Base-by-base conservation (phyloP, 192 early-diverging fungal species). In the Mortierella claussenii region DNA sequence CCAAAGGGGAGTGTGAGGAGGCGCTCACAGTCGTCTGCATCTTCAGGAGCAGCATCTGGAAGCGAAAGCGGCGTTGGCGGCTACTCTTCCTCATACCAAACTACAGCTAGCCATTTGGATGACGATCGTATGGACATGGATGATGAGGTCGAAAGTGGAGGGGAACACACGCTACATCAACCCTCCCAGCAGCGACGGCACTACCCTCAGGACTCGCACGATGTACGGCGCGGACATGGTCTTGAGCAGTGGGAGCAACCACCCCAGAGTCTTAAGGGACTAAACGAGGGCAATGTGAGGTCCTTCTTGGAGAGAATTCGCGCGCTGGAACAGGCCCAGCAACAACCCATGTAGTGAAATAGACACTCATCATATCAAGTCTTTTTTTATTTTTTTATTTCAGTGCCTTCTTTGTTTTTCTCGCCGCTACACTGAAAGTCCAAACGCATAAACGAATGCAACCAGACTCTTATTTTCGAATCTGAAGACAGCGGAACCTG, bases 301-400 rank as follows among this genome's bases (percentile, higher is more conserved):
- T 65, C 70, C 4, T 75, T 75, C 31, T 32, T 75, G 17, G 70
- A 75, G 51, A 75, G 60, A 57, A 65, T 75, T 18, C 61, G 70
- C 21, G 70, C 64, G 30, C 33, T 75, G 6, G 70, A 75, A 54
- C 70, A 55, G 4, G 42, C 42, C 8, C 70, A 65, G 50, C 55
- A 42, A 7, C 47, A 58, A 9, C 26, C 65, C 12, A n/a, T n/a
- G 28, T 52, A 5, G 51, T 56, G 21, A 27, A 56, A 43, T 53
- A 7, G 23, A 1, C 28, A 3, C 31, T 47, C 11, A 15, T 44
- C 40, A 44, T 60, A 28, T 47, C 23, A 32, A 9, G 31, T 4
- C 12, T n/a, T 46, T 51, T 2, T 34, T 27, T 40, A 28, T 37
- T 62, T 1, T 49, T 51, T 10, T 30, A 28, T 51, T 8, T 8